Base-by-base conservation (phyloP, 208 protist genomes). In the Porcisia hertigi region DNA sequence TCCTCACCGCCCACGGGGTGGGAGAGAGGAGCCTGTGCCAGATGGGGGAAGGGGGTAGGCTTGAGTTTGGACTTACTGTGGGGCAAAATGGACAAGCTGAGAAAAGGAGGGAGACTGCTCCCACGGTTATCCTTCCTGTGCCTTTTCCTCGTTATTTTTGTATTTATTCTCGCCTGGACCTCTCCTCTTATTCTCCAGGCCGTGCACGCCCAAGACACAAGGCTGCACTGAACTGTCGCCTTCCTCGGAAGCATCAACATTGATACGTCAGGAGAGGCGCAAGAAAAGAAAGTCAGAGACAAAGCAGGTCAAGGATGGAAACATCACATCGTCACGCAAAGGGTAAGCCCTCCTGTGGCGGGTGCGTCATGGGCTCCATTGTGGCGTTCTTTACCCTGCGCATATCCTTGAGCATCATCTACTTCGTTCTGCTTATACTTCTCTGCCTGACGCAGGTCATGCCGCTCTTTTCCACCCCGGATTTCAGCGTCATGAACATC, bases 381-480 rank as follows among this genome's bases (percentile, higher is more conserved):
- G 47, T 72, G 45, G 74, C 52, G 39, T 49, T 77, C 34, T 43
- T 80, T 34, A 80, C 71, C 54, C 70, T 86, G 55, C 76, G 77
- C 55, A 70, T 84, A 52, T 41, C 76, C 8, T 76, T 90, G 4
- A 66, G 77, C 6, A 30, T 88, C 36, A 70, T 81, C 65, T 86
- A 86, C 71, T 41, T 87, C 9, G 60, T 78, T 16, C 66, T 86
- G 23, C 0, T 84, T 2, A 36, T 90, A 2, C 55, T 86, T 14
- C 71, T 86, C 5, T 79, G 77, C 47, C 62, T 79, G 5, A 81
- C 69, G 16, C 81, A 88, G n/a, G 25, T 7, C 58, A 76, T 79
- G 1, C 53, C 76, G 20, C 73, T 88, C 23, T 90, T 90, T 62
- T 62, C 34, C 4, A 84, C 72, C 30, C 86, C 86, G 1, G 52